Percentiles rank a stretch among this genome's conserved stretches.
These are phyloP conservation scores for Grosmannia penicillata DNA, from an alignment of 2,329 filamentous ascomycete species.

Conservation along the genomic window DNA sequence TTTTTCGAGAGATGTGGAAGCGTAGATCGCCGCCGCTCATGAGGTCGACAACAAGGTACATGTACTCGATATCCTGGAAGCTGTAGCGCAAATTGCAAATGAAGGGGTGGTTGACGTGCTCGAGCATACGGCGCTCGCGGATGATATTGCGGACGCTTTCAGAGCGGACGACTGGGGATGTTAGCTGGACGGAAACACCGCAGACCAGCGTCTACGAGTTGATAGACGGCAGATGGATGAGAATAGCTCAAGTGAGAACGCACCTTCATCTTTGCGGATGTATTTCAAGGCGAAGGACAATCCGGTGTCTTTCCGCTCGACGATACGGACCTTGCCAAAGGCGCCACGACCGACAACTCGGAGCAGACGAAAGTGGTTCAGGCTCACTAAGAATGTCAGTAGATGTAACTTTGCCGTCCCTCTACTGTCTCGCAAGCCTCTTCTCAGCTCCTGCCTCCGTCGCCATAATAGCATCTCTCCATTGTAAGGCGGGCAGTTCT, in stretches of 20 bases:
- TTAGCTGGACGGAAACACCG: too few relatives aligned
- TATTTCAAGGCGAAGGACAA: slow-evolving; percentile 95
- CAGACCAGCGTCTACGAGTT: too few relatives aligned
- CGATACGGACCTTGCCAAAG: slow-evolving; percentile 97
- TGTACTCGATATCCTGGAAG: slow-evolving; percentile 98
- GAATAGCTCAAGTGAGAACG: too few relatives aligned
- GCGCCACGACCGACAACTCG: slow-evolving; percentile 95
- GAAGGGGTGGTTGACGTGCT: slow-evolving; percentile 95
- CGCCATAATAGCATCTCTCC: too few relatives aligned
- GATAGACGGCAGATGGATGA: too few relatives aligned
- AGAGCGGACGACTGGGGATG: slow-evolving; percentile 81
- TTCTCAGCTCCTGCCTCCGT: too few relatives aligned
- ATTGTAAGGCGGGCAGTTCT: too few relatives aligned
- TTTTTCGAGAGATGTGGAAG: slow-evolving; percentile 96
- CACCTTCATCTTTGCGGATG: slow-evolving; percentile 96
- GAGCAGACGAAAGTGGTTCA: slow-evolving; percentile 91
- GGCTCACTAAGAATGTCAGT: slow-evolving; percentile 83
- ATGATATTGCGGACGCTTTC: slow-evolving; percentile 98
- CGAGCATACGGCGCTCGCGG: slow-evolving; percentile 90
- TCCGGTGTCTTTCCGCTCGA: slow-evolving; percentile 90
- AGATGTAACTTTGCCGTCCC: neutral
- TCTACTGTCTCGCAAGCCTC: too few relatives aligned
- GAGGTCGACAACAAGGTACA: slow-evolving; percentile 91
- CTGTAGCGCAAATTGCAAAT: slow-evolving; percentile 97
- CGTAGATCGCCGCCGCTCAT: slow-evolving; percentile 96